These are phyloP conservation scores for Ophiostoma angusticollis DNA, from an alignment of 2,329 filamentous ascomycete species.

Conservation along the genomic window DNA sequence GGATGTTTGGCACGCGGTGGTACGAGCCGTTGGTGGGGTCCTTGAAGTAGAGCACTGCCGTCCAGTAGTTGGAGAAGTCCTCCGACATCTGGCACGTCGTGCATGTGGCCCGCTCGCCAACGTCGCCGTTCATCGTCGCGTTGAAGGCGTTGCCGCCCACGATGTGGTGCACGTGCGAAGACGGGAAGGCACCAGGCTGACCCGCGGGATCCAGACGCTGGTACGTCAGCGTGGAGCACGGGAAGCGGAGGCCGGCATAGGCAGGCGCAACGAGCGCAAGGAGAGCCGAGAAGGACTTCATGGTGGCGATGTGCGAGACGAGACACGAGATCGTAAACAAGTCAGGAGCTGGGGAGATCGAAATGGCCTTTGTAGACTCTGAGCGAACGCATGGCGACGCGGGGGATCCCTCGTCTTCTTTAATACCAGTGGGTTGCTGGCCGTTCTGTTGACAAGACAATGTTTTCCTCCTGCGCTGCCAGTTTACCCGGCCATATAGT, in stretches of 20 bases:
- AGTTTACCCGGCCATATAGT: slow-evolving; percentile 3
- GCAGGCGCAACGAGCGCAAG: slow-evolving; percentile 11
- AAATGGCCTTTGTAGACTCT: no score
- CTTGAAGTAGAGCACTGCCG: slow-evolving; percentile 18
- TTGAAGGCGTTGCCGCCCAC: slow-evolving; percentile 18
- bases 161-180: slow-evolving; percentile 16
- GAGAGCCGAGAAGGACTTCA: slow-evolving; percentile 10
- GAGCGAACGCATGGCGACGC: no score
- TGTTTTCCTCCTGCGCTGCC: no score
- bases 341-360: no score
- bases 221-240: slow-evolving; percentile 18
- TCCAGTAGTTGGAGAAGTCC: slow-evolving; percentile 21
- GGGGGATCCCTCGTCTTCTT: no score
- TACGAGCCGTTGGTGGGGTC: slow-evolving; percentile 18
- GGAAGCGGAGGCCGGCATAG: slow-evolving; percentile 18
- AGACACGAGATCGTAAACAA: background rate
- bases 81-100: slow-evolving; percentile 20
- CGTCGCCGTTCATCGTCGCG: slow-evolving; percentile 17
- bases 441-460: no score
- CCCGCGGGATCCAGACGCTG: slow-evolving; percentile 18
- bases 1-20: slow-evolving; percentile 16
- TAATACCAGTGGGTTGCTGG: no score
- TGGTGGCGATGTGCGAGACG: slow-evolving; percentile 6
- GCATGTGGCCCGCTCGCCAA: slow-evolving; percentile 15
- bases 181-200: slow-evolving; percentile 15